Percentiles rank a stretch among this genome's conserved stretches.
These are phyloP conservation scores for Neurospora sp. DNA, from an alignment of 495 filamentous ascomycete species.

Conservation along the genomic window DNA sequence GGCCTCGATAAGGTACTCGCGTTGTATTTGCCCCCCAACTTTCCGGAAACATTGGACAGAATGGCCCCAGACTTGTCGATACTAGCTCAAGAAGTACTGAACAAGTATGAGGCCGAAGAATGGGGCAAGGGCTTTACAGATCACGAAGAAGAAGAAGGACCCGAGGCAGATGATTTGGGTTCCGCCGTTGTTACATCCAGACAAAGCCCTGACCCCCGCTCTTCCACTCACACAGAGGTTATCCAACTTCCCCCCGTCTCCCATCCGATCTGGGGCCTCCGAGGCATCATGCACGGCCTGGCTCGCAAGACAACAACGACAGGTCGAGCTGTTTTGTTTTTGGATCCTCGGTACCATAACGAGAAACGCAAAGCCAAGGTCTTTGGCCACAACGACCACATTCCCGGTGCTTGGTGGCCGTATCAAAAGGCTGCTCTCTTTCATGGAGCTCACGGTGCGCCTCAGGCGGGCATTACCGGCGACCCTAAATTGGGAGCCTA, in stretches of 20 bases:
- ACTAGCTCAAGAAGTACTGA: not conserved
- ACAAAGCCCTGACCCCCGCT: not conserved
- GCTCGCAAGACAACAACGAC: not conserved
- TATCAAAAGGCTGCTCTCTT: conserved; percentile 35
- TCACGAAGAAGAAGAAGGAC: not conserved
- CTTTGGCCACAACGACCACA: conserved; percentile 36
- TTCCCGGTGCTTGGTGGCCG: conserved; percentile 42
- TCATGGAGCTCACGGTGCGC: conserved; percentile 40
- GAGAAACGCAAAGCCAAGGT: conserved; percentile 18
- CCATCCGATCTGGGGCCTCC: conserved; percentile 21
- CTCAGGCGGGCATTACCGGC: conserved; percentile 38
- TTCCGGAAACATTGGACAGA: not conserved
- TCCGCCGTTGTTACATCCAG: not conserved
- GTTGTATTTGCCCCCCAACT: no score
- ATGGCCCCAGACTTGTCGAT: not conserved
- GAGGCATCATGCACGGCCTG: conserved; percentile 34
- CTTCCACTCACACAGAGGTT: not conserved
- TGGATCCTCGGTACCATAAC: conserved; percentile 16
- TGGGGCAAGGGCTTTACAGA: not conserved
- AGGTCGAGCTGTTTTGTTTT: conserved; percentile 4
- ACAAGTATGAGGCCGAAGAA: not conserved
- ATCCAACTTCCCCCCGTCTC: conserved; percentile 10
- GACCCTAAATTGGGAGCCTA: conserved; percentile 26
- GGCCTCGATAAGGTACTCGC: no score
- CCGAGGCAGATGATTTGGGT: not conserved